phyloP scores from a whole-genome alignment of 192 early-diverging fungal genomes.

The Coemansia sp. region DNA sequence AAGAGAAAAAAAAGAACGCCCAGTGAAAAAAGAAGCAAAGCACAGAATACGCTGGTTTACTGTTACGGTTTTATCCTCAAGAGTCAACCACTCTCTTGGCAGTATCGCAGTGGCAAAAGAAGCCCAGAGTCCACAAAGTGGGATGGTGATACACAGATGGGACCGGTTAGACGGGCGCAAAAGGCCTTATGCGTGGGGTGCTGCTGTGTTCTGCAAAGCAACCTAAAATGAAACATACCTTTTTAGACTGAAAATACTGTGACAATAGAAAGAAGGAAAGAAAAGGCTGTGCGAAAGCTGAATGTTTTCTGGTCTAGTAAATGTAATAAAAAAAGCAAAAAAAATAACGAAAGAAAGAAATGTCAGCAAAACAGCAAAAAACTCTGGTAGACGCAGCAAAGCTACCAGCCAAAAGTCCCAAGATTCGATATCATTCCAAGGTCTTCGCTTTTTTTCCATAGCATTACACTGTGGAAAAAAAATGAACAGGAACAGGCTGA shows the following conservation, averaged over 20 bases:
- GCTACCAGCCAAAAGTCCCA: too few relatives aligned
- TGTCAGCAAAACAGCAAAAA: neutral
- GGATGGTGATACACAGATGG: too few relatives aligned
- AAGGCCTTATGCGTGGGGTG: neutral
- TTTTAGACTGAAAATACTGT: neutral
- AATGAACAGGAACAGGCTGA: too few relatives aligned
- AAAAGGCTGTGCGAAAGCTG: neutral
- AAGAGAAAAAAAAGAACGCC: neutral
- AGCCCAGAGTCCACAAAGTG: too few relatives aligned
- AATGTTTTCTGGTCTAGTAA: neutral
- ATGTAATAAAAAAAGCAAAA: neutral
- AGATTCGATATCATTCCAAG: too few relatives aligned
- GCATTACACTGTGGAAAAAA: too few relatives aligned
- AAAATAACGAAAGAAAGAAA: neutral
- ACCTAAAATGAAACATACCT: neutral
- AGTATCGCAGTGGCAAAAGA: too few relatives aligned
- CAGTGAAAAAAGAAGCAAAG: too few relatives aligned
- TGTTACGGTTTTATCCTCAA: too few relatives aligned
- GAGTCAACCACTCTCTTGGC: too few relatives aligned
- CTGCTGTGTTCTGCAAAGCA: neutral
- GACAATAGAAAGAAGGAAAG: neutral
- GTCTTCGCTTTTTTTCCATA: too few relatives aligned
- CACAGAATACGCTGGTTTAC: neutral
- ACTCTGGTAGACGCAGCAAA: too few relatives aligned
- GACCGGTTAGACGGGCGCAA: neutral